Percentiles rank a stretch among this genome's conserved stretches.
Conservation (phyloP, 2,329 filamentous ascomycete genomes). For the Aurifilum marmelostoma region DNA sequence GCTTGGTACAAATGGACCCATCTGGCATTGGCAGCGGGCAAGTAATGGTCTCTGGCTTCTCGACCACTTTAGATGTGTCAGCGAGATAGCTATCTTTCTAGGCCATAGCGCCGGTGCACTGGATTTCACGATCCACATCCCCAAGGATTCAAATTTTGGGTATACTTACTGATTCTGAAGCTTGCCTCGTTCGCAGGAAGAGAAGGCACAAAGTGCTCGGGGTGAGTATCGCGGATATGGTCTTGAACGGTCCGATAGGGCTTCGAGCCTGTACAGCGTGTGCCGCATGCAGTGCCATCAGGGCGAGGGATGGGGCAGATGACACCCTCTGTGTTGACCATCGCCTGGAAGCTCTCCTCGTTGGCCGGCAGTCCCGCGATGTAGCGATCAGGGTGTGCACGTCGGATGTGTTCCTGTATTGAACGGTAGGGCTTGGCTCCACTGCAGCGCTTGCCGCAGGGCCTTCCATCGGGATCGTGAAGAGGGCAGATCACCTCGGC, state of each 20-base stretch:
- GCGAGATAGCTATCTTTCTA: background rate
- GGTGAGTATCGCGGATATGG: slow-evolving; percentile 96
- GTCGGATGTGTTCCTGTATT: slow-evolving; percentile 98
- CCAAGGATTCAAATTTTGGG: background rate
- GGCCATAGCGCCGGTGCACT: too few relatives aligned
- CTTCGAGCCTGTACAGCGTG: slow-evolving; percentile 2
- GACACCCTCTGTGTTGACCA: slow-evolving; percentile 70
- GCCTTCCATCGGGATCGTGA: slow-evolving; percentile 14
- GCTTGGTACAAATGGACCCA: slow-evolving; percentile 22
- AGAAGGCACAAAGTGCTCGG: slow-evolving; percentile 96
- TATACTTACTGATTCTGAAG: slow-evolving; percentile 70
- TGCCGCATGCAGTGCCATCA: slow-evolving; percentile 10
- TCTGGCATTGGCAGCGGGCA: slow-evolving; percentile 22
- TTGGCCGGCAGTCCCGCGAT: slow-evolving; percentile 97
- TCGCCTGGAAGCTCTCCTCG: slow-evolving; percentile 94
- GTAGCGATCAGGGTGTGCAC: slow-evolving; percentile 95
- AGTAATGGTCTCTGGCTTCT: slow-evolving; percentile 4
- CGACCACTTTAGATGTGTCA: slow-evolving; percentile 11
- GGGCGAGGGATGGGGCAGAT: slow-evolving; percentile 4
- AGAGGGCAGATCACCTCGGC: slow-evolving; percentile 24
- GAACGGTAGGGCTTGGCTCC: slow-evolving; percentile 69
- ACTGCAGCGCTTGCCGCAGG: slow-evolving; percentile 24
- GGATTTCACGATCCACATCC: background rate
- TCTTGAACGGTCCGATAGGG: slow-evolving; percentile 53
- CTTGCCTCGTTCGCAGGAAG: slow-evolving; percentile 97